Conservation (phyloP, 805 yeast species). For the Maudiozyma turicensis region DNA sequence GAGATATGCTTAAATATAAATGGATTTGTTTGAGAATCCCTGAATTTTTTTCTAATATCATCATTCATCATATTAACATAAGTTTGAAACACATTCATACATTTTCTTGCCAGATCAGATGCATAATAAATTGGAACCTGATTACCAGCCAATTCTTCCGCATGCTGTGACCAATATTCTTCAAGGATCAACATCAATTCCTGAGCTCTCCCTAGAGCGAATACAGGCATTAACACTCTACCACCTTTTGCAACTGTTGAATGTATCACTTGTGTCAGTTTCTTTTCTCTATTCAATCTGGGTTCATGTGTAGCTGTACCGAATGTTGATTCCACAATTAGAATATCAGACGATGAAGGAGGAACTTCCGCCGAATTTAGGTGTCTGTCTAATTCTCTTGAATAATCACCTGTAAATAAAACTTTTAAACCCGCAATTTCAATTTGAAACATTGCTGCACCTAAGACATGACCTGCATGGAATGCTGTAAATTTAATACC, state of each 20-base stretch:
- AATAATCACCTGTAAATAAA: slow-evolving; percentile 92
- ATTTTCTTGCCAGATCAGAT: slow-evolving; percentile 84
- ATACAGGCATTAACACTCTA: slow-evolving; percentile 82
- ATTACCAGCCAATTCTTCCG: slow-evolving; percentile 54
- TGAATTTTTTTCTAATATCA: slow-evolving; percentile 61
- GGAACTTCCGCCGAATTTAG: slow-evolving; percentile 93
- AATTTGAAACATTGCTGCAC: slow-evolving; percentile 95
- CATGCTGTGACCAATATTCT: slow-evolving; percentile 85
- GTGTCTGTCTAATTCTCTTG: slow-evolving; percentile 93
- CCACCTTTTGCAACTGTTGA: slow-evolving; percentile 83
- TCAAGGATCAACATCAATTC: slow-evolving; percentile 83
- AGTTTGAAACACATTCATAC: slow-evolving; percentile 95
- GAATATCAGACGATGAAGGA: slow-evolving; percentile 71
- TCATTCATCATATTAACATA: slow-evolving; percentile 97
- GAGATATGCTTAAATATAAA: slow-evolving; percentile 81
- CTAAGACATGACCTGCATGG: slow-evolving; percentile 99
- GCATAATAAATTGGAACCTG: slow-evolving; percentile 82
- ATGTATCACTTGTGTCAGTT: slow-evolving; percentile 75
- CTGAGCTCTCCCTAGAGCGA: slow-evolving; percentile 95
- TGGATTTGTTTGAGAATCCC: slow-evolving; percentile 78
- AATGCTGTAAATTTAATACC: slow-evolving; percentile 95
- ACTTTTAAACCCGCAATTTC: slow-evolving; percentile 89
- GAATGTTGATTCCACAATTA: slow-evolving; percentile 91
- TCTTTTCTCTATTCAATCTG: slow-evolving; percentile 70
- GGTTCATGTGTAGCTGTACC: slow-evolving; percentile 98